A percentile compares a stretch with the other conserved stretches of the same genome.
These are phyloP conservation scores for Calonectria pauciramosa DNA, from an alignment of 2,329 filamentous ascomycete species.

Conservation along the genomic window DNA sequence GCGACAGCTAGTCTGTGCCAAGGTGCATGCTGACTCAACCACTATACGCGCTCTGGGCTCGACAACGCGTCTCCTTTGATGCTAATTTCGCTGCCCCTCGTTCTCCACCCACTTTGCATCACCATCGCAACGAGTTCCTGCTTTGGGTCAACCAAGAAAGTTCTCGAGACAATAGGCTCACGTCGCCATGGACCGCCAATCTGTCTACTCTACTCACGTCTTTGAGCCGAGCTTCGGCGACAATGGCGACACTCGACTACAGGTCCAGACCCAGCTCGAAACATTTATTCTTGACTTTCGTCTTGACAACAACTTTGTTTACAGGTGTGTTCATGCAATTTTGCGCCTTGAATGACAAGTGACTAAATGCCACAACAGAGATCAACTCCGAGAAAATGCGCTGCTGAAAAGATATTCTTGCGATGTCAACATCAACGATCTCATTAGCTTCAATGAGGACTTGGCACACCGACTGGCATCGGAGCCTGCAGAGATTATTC, in stretches of 20 bases:
- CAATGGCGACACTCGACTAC: slow-evolving; percentile 76
- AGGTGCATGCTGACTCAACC: background rate
- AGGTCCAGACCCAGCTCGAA: slow-evolving; percentile 84
- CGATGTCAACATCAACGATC: slow-evolving; percentile 94
- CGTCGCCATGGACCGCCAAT: slow-evolving; percentile 83
- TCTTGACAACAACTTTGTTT: slow-evolving; percentile 94
- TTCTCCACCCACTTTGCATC: slow-evolving; percentile 41
- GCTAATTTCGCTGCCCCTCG: slow-evolving; percentile 37
- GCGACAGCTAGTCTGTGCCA: background rate
- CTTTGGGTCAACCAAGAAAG: slow-evolving; percentile 20
- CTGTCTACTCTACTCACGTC: slow-evolving; percentile 87
- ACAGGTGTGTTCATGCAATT: slow-evolving; percentile 74
- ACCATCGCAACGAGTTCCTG: slow-evolving; percentile 32
- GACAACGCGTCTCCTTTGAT: slow-evolving; percentile 29
- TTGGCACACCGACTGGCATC: slow-evolving; percentile 90
- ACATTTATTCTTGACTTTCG: slow-evolving; percentile 95
- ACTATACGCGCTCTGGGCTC: slow-evolving; percentile 12
- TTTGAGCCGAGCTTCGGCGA: slow-evolving; percentile 77
- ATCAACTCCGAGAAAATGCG: slow-evolving; percentile 95
- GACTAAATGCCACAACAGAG: slow-evolving; percentile 67
- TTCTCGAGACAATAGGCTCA: slow-evolving; percentile 16
- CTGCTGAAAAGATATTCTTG: slow-evolving; percentile 95
- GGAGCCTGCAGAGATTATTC: slow-evolving; percentile 93
- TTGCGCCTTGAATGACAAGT: background rate
- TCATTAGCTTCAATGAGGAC: slow-evolving; percentile 97